Percentiles rank a stretch among this genome's conserved stretches.
Conservation (phyloP, 106 monocot species). For the Dendrobium chrysotoxum region DNA sequence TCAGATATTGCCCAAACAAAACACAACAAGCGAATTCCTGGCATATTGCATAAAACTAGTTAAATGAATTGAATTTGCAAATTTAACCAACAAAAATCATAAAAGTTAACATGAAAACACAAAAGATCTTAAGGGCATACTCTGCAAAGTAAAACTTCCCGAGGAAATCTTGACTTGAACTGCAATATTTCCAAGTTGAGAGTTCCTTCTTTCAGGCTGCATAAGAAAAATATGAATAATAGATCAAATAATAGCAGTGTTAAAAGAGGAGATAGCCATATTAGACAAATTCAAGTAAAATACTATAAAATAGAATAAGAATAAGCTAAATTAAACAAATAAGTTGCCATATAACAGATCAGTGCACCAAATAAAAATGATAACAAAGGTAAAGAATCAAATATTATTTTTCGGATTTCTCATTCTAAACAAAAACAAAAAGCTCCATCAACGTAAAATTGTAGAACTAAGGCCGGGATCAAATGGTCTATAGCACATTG, state of each 20-base stretch:
- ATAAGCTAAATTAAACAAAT: background rate
- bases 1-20: background rate
- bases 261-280: background rate
- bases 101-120: background rate
- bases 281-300: background rate
- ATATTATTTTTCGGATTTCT: background rate
- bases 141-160: slow-evolving; percentile 96
- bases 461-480: background rate
- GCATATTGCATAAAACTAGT: background rate
- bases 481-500: background rate
- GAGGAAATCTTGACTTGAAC: slow-evolving; percentile 90
- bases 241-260: background rate
- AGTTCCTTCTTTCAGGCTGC: slow-evolving; percentile 96
- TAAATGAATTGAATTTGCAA: background rate
- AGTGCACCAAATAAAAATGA: background rate
- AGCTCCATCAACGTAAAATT: background rate
- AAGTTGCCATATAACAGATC: background rate
- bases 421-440: background rate
- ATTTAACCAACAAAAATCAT: slow-evolving; percentile 4
- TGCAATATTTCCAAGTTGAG: slow-evolving; percentile 87
- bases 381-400: background rate
- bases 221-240: slow-evolving; percentile 11
- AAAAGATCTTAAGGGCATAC: slow-evolving; percentile 35
- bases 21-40: background rate
- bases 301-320: background rate